These are phyloP conservation scores for Scheffersomyces coipomensis DNA, from an alignment of 805 yeast genomes.

Conservation along the genomic window DNA sequence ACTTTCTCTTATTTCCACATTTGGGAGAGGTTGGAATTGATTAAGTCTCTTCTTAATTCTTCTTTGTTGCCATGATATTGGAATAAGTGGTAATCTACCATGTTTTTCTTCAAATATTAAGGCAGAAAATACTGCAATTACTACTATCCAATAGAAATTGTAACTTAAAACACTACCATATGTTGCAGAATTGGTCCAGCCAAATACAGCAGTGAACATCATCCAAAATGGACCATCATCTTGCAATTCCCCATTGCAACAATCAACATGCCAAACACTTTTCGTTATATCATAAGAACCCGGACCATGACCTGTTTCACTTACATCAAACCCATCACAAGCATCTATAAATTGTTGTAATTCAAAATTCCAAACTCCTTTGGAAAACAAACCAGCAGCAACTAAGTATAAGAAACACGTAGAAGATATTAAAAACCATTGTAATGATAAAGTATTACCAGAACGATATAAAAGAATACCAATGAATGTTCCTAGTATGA, in stretches of 20 bases:
- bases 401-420: constrained; percentile 43
- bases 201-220: constrained; percentile 44
- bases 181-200: constrained; percentile 48
- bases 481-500: constrained; percentile 28
- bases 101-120: constrained; percentile 35
- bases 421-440: constrained; percentile 36
- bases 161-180: constrained; percentile 41
- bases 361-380: constrained; percentile 46
- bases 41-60: constrained; percentile 29
- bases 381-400: constrained; percentile 43
- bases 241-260: constrained; percentile 41
- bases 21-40: background rate
- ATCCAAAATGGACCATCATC: constrained; percentile 46
- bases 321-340: constrained; percentile 42
- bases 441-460: constrained; percentile 42
- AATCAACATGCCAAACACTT: constrained; percentile 47
- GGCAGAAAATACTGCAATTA: constrained; percentile 27
- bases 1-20: constrained; percentile 13
- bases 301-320: constrained; percentile 46
- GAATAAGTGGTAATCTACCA: constrained; percentile 38
- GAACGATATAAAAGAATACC: constrained; percentile 37
- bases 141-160: constrained; percentile 35
- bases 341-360: constrained; percentile 34
- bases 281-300: constrained; percentile 42
- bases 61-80: constrained; percentile 37